Conservation (phyloP, 352 stramenopile genomes). For the Plasmopara halstedii region DNA sequence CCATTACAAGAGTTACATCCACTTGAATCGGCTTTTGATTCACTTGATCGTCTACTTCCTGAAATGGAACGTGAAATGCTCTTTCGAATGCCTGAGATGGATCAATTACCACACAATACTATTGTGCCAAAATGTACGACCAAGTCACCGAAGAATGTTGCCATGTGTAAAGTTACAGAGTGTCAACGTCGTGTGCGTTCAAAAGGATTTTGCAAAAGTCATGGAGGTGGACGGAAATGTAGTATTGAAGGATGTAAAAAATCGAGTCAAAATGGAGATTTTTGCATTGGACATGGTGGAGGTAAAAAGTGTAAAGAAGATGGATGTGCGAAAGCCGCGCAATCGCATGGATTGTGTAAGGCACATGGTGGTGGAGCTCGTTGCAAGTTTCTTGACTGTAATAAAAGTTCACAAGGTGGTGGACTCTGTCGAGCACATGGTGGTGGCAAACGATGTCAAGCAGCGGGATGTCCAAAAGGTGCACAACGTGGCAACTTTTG, state of each 20-base stretch:
- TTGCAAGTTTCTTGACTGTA: conserved; percentile 78
- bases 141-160: conserved; percentile 54
- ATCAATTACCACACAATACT: conserved; percentile 32
- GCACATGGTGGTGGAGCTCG: conserved; percentile 73
- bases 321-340: conserved; percentile 72
- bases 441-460: conserved; percentile 74
- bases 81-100: conserved; percentile 29
- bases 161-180: conserved; percentile 48
- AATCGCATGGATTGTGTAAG: conserved; percentile 82
- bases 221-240: conserved; percentile 75
- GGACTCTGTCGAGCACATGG: conserved; percentile 71
- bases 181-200: conserved; percentile 64
- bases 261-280: conserved; percentile 80
- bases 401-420: conserved; percentile 75
- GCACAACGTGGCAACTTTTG: conserved; percentile 82
- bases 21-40: conserved; percentile 69
- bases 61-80: conserved; percentile 67
- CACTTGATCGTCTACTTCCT: conserved; percentile 56
- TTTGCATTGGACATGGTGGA: conserved; percentile 81
- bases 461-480: conserved; percentile 63
- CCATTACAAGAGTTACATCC: conserved; percentile 30
- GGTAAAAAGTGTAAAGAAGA: conserved; percentile 84
- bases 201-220: conserved; percentile 83
- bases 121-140: conserved; percentile 13
- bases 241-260: conserved; percentile 83